Conservation (phyloP, 345 rosid genomes). For the Pistacia atlantica region DNA sequence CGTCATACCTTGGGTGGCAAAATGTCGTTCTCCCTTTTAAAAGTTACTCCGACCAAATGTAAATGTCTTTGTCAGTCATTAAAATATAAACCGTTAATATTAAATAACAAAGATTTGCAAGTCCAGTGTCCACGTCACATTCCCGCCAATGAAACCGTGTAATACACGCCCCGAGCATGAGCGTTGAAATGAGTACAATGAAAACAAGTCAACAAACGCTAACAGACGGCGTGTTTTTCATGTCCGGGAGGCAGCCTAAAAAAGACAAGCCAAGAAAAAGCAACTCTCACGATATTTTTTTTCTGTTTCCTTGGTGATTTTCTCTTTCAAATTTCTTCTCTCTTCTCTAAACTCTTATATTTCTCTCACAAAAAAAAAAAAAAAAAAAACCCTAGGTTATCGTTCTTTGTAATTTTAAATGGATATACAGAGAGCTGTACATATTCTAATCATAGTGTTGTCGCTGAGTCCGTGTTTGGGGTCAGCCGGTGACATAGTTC, state of each 20-base stretch:
- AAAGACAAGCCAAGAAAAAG: constrained; percentile 28
- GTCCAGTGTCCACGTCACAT: neutral
- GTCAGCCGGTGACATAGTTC: constrained; percentile 88
- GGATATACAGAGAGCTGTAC: constrained; percentile 18
- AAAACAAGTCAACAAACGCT: constrained; percentile 34
- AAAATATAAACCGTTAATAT: too few species aligned
- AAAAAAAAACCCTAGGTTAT: constrained; percentile 3
- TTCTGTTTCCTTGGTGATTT: neutral
- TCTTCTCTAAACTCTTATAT: constrained; percentile 11
- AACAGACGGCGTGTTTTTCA: constrained; percentile 35
- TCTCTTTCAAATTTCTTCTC: constrained; percentile 17
- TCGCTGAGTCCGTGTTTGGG: constrained; percentile 36
- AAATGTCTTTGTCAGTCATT: too few species aligned
- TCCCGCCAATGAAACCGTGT: neutral
- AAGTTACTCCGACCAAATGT: too few species aligned
- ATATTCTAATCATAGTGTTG: constrained; percentile 26
- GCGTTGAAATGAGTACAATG: neutral
- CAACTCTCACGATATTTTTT: neutral
- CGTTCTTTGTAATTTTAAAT: neutral
- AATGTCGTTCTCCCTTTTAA: too few species aligned
- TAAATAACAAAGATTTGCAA: neutral
- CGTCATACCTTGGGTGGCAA: too few species aligned
- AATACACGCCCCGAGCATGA: neutral
- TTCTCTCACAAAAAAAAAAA: constrained; percentile 24
- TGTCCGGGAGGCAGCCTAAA: constrained; percentile 17